Evolutionary conservation across 768 basidiomycete genomes (phyloP).

Genomic region (Ramaria sp.): DNA sequence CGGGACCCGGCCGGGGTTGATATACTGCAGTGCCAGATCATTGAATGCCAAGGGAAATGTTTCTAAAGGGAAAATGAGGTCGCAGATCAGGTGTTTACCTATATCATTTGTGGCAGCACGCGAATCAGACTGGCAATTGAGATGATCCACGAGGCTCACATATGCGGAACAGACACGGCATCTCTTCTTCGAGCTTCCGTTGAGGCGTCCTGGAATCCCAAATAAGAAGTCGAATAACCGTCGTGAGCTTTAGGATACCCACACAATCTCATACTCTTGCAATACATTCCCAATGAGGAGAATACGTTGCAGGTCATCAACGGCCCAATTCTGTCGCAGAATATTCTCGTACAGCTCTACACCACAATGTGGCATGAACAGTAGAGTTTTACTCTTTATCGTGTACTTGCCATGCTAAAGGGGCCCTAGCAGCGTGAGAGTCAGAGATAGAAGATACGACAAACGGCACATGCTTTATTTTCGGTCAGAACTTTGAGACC

Average conservation of each 20-base stretch:
- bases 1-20: conserved; percentile 16
- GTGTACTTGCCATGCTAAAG: conserved; percentile 24
- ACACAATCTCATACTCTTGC: conserved; percentile 60
- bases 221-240: conserved; percentile 3
- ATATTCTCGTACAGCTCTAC: conserved; percentile 57
- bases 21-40: conserved; percentile 49
- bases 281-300: conserved; percentile 59
- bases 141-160: conserved; percentile 29
- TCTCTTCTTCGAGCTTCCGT: conserved; percentile 36
- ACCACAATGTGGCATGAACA: conserved; percentile 77
- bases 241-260: conserved; percentile 14
- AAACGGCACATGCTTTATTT: conserved; percentile 38
- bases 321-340: conserved; percentile 50
- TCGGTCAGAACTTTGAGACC: conserved; percentile 27
- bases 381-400: conserved; percentile 38
- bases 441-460: conserved; percentile 9
- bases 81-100: conserved; percentile 41
- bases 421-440: conserved; percentile 9
- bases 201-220: conserved; percentile 34
- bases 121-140: conserved; percentile 6
- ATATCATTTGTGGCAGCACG: conserved; percentile 10
- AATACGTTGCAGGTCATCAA: conserved; percentile 31
- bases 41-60: conserved; percentile 56
- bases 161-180: conserved; percentile 41
- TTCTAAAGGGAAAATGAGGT: conserved; percentile 37